phyloP scores from a whole-genome alignment of 169 alveolate species.

The Plasmodium berghei region DNA sequence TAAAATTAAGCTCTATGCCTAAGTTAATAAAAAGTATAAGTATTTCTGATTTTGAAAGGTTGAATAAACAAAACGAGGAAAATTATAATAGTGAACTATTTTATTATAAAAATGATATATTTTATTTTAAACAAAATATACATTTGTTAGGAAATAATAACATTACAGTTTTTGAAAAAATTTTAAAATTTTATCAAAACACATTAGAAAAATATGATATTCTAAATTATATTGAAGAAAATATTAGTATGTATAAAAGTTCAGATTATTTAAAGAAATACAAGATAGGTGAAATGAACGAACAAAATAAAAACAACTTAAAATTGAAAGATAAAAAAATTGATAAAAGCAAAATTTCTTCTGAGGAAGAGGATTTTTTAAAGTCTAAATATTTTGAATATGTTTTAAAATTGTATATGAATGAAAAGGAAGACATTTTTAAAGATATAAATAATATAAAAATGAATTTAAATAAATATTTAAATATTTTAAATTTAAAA shows the following conservation, averaged over 20 bases:
- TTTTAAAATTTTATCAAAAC: slow-evolving; percentile 41
- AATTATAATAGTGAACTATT: slow-evolving; percentile 1
- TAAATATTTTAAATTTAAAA: slow-evolving; percentile 80
- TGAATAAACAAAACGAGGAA: neutral
- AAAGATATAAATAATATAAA: slow-evolving; percentile 60
- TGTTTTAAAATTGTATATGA: slow-evolving; percentile 46
- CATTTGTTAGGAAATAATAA: slow-evolving; percentile 48
- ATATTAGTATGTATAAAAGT: slow-evolving; percentile 10
- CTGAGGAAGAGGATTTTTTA: slow-evolving; percentile 14
- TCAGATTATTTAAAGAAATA: too few species aligned
- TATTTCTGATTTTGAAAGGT: slow-evolving; percentile 7
- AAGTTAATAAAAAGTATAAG: slow-evolving; percentile 12
- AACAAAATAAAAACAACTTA: neutral
- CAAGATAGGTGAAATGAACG: neutral
- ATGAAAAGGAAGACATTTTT: slow-evolving; percentile 48
- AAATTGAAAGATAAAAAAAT: neutral
- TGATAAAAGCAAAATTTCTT: neutral
- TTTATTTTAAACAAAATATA: slow-evolving; percentile 68
- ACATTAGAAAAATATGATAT: slow-evolving; percentile 43
- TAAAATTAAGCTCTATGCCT: slow-evolving; percentile 18
- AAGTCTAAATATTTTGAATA: slow-evolving; percentile 24
- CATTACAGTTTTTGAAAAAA: slow-evolving; percentile 66
- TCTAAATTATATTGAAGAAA: slow-evolving; percentile 45
- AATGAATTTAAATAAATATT: slow-evolving; percentile 67
- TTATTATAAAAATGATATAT: slow-evolving; percentile 33